phyloP scores from a whole-genome alignment of 345 rosid species.

The Euphorbia tirucalli region DNA sequence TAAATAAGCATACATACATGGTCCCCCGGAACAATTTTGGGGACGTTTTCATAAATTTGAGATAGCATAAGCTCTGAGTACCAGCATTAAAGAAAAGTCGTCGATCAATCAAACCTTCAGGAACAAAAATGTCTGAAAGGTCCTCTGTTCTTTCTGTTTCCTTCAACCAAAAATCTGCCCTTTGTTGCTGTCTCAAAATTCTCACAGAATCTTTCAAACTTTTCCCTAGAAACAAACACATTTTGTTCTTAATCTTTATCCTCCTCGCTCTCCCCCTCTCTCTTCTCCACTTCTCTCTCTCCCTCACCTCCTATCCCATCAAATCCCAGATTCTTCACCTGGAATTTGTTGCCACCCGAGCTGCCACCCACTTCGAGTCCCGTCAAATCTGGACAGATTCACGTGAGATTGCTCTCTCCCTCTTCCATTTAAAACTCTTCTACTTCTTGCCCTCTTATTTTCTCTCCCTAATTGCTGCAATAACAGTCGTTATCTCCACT shows the following conservation, averaged over 20 bases:
- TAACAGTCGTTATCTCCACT: constrained; percentile 37
- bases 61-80: background rate
- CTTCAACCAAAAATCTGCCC: background rate
- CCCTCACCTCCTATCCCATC: constrained; percentile 47
- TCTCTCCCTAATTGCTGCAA: constrained; percentile 52
- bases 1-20: background rate
- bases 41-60: background rate
- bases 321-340: constrained; percentile 50
- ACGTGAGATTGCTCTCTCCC: constrained; percentile 49
- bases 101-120: background rate
- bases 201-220: constrained; percentile 35
- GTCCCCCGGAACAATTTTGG: background rate
- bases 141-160: background rate
- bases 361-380: constrained; percentile 59
- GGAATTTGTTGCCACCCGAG: constrained; percentile 45
- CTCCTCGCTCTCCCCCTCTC: constrained; percentile 59
- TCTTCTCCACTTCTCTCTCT: constrained; percentile 49
- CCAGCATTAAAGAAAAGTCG: background rate
- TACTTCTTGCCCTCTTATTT: constrained; percentile 46
- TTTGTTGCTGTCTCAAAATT: background rate
- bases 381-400: constrained; percentile 65
- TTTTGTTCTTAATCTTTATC: constrained; percentile 41
- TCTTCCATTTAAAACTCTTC: constrained; percentile 49
- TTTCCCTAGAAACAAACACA: constrained; percentile 44
- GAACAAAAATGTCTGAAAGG: background rate